Evolutionary conservation across 352 stramenopile species (phyloP).

Genomic region (Globisporangium splendens): DNA sequence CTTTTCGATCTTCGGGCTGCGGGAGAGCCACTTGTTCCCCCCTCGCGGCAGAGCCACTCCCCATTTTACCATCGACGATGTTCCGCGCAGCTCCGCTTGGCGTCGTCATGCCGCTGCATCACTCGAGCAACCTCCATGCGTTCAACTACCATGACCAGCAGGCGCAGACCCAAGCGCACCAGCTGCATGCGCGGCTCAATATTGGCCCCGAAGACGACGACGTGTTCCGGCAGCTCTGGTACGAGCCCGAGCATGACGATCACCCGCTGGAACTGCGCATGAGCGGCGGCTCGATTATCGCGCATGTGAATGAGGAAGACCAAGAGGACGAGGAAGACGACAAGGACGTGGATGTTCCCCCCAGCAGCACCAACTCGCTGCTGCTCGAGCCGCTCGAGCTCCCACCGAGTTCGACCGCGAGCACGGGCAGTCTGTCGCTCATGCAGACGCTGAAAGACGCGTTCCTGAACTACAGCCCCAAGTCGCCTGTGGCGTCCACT

Average conservation of each 20-base stretch:
- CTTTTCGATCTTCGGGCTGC: not conserved
- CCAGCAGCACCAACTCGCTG: conserved; percentile 20
- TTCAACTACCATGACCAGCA: conserved; percentile 2
- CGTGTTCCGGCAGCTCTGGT: conserved; percentile 12
- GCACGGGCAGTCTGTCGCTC: conserved; percentile 14
- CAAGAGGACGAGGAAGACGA: conserved; percentile 4
- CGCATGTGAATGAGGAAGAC: not conserved
- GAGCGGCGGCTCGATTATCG: not conserved
- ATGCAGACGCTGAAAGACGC: conserved; percentile 23
- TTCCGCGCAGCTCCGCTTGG: conserved; percentile 9
- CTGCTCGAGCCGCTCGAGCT: conserved; percentile 16
- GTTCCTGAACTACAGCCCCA: conserved; percentile 18
- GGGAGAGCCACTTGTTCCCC: conserved; percentile 12
- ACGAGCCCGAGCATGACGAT: conserved; percentile 10
- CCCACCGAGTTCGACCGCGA: conserved; percentile 9
- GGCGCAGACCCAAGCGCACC: not conserved
- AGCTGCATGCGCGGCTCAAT: conserved; percentile 2
- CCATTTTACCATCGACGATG: conserved; percentile 3
- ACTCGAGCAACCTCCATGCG: not conserved
- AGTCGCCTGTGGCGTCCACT: conserved; percentile 11
- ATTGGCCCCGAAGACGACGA: conserved; percentile 10
- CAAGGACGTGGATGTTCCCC: conserved; percentile 6
- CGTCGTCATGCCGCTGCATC: conserved; percentile 3
- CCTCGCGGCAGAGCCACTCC: conserved; percentile 8
- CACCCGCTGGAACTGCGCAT: conserved; percentile 2